Evolutionary conservation across 2,329 filamentous ascomycete genomes (phyloP).

Genomic region (Penicillium vulpinum): DNA sequence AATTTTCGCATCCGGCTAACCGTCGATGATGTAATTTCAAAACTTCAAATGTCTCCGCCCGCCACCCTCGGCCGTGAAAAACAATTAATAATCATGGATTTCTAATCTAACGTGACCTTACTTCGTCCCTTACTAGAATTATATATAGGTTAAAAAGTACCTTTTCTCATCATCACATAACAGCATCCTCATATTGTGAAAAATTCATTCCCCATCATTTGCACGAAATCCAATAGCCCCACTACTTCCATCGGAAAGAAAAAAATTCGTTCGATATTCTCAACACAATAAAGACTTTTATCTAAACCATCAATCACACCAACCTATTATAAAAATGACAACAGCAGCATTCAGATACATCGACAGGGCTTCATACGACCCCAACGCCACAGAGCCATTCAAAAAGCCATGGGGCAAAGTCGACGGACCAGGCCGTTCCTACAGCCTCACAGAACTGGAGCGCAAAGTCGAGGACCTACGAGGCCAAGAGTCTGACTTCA

Average conservation of each 20-base stretch:
- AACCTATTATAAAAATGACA: constrained; percentile 50
- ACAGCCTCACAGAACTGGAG: constrained; percentile 47
- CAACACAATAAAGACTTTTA: neutral
- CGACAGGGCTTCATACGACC: constrained; percentile 53
- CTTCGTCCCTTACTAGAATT: neutral
- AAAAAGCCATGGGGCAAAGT: constrained; percentile 66
- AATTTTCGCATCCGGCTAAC: neutral
- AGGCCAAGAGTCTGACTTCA: constrained; percentile 52
- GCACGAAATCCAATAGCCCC: neutral
- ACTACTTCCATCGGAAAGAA: neutral
- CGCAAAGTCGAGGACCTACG: constrained; percentile 58
- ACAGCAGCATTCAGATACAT: constrained; percentile 62
- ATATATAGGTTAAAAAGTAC: neutral
- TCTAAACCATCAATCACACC: neutral
- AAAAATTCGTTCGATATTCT: neutral
- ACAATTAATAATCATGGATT: constrained; percentile 4
- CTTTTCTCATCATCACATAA: neutral
- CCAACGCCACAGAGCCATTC: constrained; percentile 30
- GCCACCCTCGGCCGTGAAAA: neutral
- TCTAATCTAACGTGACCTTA: neutral
- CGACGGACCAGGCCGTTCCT: constrained; percentile 60
- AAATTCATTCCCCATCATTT: neutral
- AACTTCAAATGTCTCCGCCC: neutral
- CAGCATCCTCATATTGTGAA: neutral
- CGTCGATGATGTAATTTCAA: neutral